Evolutionary conservation across 345 rosid genomes (phyloP), one percentile per base, ranked within the genome.

Genomic region (Diplotaxis tenuifolia): DNA sequence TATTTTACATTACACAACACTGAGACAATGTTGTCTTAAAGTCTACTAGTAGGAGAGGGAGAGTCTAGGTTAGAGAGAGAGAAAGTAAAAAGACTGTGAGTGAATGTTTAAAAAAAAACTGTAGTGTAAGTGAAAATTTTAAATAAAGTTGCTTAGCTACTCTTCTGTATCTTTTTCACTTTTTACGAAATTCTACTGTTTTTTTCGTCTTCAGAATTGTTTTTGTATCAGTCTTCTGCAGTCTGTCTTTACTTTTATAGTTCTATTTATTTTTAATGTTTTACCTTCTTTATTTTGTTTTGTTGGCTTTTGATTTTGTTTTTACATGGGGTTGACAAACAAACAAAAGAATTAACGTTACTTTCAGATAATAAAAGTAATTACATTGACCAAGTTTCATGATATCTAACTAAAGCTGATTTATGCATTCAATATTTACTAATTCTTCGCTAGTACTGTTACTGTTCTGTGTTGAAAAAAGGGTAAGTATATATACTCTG

Each of bases 21-120:
- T 75, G 28, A 7, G 70, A 68, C 67, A 60, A 67, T 10, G 38
- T 65, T 67, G 50, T 5, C 63, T 62, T 53, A 57, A 75, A 75
- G 79, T 62, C 75, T 75, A 69, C 36, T 75, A 4, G 57, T 75
- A 38, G 49, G 74, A 42, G 65, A 69, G 71, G 54, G 54, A 16
- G 53, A 47, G 53, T 47, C 53, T 47, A 47, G 21, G 28, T 34
- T 10, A 58, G 73, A 61, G 62, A 67, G 59, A 71, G 54, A 45
- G 47, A 36, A 11, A 9, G 47, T 19, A 67, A 61, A 45, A 34
- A 53, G 45, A 59, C 49, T 40, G 29, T 40, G 38, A 50, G 50
- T 3, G 25, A 16, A 29, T 60, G 45, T 73, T 22, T 47, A 59
- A 2, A 21, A 32, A 61, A 68, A 2, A 19, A 20, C 15, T 62